These are phyloP conservation scores for Fusarium sp. DNA, from an alignment of 2,329 filamentous ascomycete genomes.

Conservation along the genomic window DNA sequence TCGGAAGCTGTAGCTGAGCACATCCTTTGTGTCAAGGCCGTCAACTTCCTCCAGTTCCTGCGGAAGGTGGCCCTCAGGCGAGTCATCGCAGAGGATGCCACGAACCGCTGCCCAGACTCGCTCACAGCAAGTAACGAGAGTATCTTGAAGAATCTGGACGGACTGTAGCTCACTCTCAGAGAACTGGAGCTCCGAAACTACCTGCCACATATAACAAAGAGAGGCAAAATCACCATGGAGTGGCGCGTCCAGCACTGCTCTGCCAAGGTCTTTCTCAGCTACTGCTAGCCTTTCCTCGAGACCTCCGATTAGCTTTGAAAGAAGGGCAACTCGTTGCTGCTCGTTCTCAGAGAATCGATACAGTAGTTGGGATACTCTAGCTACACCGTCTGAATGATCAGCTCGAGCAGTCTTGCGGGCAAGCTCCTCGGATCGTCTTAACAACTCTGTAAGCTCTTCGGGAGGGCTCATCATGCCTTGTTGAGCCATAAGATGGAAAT, in stretches of 20 bases:
- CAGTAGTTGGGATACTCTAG: constrained; percentile 78
- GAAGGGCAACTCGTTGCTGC: constrained; percentile 61
- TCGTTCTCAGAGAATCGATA: constrained; percentile 66
- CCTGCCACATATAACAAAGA: constrained; percentile 68
- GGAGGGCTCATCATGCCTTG: constrained; percentile 32
- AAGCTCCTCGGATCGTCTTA: constrained; percentile 65
- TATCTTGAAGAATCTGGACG: constrained; percentile 60
- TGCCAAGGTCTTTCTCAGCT: constrained; percentile 73
- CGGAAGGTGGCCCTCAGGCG: constrained; percentile 87
- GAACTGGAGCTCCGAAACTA: constrained; percentile 59
- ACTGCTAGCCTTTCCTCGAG: constrained; percentile 73
- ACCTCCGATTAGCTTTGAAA: constrained; percentile 68
- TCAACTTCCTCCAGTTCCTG: constrained; percentile 79
- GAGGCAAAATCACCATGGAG: constrained; percentile 78
- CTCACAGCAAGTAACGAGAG: constrained; percentile 70
- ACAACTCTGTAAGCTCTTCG: constrained; percentile 60
- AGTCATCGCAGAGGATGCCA: constrained; percentile 88
- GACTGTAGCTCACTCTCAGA: constrained; percentile 52
- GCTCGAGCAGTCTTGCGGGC: constrained; percentile 82
- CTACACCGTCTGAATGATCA: constrained; percentile 92
- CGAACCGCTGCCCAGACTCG: constrained; percentile 83
- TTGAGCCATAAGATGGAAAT: constrained; percentile 39
- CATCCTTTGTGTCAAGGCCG: constrained; percentile 84
- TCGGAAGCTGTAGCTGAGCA: constrained; percentile 94
- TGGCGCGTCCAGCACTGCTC: constrained; percentile 74